These are phyloP conservation scores for Pseudogymnoascus sp. DNA, from an alignment of 2,329 filamentous ascomycete genomes.

Conservation along the genomic window DNA sequence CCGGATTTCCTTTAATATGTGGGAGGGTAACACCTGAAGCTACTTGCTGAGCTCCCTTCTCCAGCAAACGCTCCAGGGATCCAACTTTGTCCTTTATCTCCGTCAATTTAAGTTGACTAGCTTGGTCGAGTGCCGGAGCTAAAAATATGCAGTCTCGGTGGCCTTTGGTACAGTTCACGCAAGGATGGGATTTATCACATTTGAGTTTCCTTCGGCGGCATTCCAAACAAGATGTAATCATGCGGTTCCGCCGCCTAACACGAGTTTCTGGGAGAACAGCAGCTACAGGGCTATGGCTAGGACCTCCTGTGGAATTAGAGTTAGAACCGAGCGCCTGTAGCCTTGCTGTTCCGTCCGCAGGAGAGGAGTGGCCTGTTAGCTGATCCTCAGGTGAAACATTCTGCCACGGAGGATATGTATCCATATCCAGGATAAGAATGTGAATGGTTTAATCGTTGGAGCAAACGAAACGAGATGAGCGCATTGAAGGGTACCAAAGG, in stretches of 20 bases:
- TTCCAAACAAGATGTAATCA: conserved; percentile 62
- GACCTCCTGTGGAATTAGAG: background rate
- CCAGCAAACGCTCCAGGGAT: conserved; percentile 59
- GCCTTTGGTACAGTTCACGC: conserved; percentile 48
- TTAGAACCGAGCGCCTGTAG: background rate
- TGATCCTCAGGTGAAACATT: background rate
- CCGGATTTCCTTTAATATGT: conserved; percentile 20
- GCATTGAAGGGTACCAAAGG: background rate
- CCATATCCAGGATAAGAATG: background rate
- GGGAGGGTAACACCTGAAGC: conserved; percentile 2
- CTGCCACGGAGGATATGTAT: background rate
- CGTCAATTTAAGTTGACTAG: conserved; percentile 59
- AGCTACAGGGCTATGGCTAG: background rate
- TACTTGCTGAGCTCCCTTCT: conserved; percentile 55
- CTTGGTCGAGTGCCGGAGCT: conserved; percentile 48
- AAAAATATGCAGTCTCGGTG: conserved; percentile 38
- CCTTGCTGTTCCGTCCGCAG: background rate
- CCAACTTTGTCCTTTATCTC: conserved; percentile 76
- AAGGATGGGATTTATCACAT: conserved; percentile 67
- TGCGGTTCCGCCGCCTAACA: conserved; percentile 44
- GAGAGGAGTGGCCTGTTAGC: background rate
- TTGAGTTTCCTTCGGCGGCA: conserved; percentile 70
- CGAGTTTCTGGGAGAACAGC: background rate
- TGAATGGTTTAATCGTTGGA: background rate
- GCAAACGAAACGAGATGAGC: background rate